Evolutionary conservation across 1,139 yeast genomes (phyloP).

Genomic region (Nadsonia starkeyi-henricii): DNA sequence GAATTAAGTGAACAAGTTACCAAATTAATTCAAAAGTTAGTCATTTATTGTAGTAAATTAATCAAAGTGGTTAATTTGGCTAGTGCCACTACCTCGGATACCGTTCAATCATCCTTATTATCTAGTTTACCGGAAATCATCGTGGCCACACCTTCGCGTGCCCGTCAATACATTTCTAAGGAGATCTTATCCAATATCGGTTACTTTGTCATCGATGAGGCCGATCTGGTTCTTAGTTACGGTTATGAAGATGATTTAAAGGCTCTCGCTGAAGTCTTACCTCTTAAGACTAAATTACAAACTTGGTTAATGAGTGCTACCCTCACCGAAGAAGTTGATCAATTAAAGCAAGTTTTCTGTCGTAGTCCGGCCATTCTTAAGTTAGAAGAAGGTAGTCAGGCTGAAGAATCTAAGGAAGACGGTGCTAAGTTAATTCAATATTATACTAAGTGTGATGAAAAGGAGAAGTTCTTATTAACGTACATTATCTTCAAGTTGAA

Average conservation of each 20-base stretch:
- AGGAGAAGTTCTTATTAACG: constrained; percentile 80
- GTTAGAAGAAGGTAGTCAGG: constrained; percentile 24
- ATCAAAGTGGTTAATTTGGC: constrained; percentile 63
- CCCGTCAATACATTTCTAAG: constrained; percentile 33
- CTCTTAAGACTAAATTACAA: constrained; percentile 64
- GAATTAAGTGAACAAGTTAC: constrained; percentile 78
- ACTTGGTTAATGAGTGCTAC: constrained; percentile 96
- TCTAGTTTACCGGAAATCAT: constrained; percentile 63
- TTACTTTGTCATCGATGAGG: constrained; percentile 85
- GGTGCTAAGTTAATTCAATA: constrained; percentile 61
- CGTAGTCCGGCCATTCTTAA: constrained; percentile 75
- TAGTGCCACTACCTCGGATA: constrained; percentile 47
- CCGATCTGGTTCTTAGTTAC: constrained; percentile 77
- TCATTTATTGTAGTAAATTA: constrained; percentile 55
- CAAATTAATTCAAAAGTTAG: constrained; percentile 52
- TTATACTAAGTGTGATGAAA: constrained; percentile 74
- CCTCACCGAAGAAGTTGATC: constrained; percentile 70
- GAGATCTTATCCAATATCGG: constrained; percentile 34
- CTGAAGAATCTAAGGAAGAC: constrained; percentile 35
- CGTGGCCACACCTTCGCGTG: constrained; percentile 77
- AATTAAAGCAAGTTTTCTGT: constrained; percentile 64
- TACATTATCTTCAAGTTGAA: constrained; percentile 85
- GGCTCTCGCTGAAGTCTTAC: constrained; percentile 44
- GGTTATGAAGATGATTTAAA: constrained; percentile 82
- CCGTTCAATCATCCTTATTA: constrained; percentile 57